These are phyloP conservation scores for Trametes sp. DNA, from an alignment of 1,284 basidiomycete species.

Conservation along the genomic window DNA sequence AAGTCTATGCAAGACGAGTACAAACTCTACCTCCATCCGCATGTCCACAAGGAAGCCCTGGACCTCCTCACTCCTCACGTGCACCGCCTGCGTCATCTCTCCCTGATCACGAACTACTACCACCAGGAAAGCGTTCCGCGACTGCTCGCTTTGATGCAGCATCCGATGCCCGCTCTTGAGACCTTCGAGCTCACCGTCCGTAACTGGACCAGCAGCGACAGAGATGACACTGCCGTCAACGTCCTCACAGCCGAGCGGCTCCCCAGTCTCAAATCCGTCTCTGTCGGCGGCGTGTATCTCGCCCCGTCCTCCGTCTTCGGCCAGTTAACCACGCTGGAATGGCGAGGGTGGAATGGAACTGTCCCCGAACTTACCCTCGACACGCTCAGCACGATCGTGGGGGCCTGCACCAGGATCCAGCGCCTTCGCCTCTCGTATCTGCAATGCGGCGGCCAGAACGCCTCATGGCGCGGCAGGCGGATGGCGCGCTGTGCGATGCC, in stretches of 20 bases:
- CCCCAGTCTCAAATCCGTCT: neutral
- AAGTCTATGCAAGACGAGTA: too few relatives aligned
- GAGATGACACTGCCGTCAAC: neutral
- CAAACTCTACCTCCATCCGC: too few relatives aligned
- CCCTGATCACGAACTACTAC: neutral
- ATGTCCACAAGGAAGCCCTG: too few relatives aligned
- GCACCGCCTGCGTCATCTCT: neutral
- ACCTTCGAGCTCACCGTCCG: neutral
- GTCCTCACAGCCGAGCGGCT: neutral
- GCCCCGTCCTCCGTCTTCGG: neutral
- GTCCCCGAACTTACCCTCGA: neutral
- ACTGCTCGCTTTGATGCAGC: neutral
- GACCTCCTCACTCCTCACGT: neutral
- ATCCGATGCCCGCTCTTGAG: neutral
- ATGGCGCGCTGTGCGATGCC: neutral
- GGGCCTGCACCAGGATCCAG: neutral
- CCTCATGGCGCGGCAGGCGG: too few relatives aligned
- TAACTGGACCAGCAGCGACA: neutral
- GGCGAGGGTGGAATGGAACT: neutral
- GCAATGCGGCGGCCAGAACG: neutral
- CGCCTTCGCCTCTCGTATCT: neutral
- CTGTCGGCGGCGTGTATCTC: neutral
- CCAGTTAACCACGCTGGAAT: neutral
- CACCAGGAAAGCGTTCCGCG: neutral
- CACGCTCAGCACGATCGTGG: neutral